Evolutionary conservation across 2,329 filamentous ascomycete species (phyloP).

Genomic region (Sporothrix globosa): DNA sequence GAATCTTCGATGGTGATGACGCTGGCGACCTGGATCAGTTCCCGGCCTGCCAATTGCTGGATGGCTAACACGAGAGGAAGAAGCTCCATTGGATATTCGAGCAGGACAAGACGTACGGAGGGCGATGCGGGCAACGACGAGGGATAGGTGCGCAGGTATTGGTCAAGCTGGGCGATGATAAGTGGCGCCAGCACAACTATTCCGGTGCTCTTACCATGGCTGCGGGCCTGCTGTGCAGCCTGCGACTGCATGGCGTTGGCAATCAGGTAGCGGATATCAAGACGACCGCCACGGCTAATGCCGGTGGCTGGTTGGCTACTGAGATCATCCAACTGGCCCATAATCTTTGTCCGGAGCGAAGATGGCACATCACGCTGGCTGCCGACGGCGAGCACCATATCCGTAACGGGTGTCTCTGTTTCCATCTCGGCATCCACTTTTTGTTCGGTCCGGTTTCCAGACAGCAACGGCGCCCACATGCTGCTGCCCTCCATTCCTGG

Average conservation of each 20-base stretch:
- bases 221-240: constrained; percentile 48
- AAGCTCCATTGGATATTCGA: constrained; percentile 62
- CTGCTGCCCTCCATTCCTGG: constrained; percentile 51
- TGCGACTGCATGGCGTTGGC: constrained; percentile 63
- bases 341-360: constrained; percentile 54
- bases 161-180: constrained; percentile 63
- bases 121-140: neutral
- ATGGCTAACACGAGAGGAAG: constrained; percentile 61
- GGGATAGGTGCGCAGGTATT: constrained; percentile 58
- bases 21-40: constrained; percentile 62
- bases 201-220: neutral
- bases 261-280: constrained; percentile 66
- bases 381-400: constrained; percentile 64
- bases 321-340: constrained; percentile 58
- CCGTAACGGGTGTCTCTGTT: constrained; percentile 43
- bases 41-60: constrained; percentile 59
- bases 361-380: constrained; percentile 58
- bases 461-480: constrained; percentile 59
- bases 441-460: constrained; percentile 36
- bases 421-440: neutral
- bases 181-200: constrained; percentile 57
- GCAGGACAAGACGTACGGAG: constrained; percentile 57
- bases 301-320: constrained; percentile 53
- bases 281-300: constrained; percentile 55
- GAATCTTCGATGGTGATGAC: constrained; percentile 46